Evolutionary conservation across 2,329 filamentous ascomycete genomes (phyloP).

Genomic region (Pseudonectria foliicola): DNA sequence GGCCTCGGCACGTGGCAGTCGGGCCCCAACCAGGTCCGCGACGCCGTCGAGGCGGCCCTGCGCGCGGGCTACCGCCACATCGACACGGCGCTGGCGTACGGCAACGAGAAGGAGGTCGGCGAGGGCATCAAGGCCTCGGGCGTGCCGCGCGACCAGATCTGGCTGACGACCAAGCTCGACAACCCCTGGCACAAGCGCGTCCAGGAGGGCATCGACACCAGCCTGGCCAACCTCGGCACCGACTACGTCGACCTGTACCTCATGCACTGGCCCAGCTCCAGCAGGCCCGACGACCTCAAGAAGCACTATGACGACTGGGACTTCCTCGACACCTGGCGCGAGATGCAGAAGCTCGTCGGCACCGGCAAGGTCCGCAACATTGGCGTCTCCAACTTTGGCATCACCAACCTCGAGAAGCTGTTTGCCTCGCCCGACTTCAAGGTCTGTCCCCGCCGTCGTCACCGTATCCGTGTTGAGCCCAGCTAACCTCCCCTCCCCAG

Average conservation of each 20-base stretch:
- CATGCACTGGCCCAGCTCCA: constrained; percentile 65
- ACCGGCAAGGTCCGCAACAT: constrained; percentile 73
- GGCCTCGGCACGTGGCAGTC: constrained; percentile 79
- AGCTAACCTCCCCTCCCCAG: constrained; percentile 22
- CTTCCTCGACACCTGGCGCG: constrained; percentile 71
- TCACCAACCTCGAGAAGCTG: constrained; percentile 71
- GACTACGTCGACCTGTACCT: constrained; percentile 66
- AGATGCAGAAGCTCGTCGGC: constrained; percentile 62
- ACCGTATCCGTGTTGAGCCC: neutral
- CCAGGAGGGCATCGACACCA: constrained; percentile 51
- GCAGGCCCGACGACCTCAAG: constrained; percentile 52
- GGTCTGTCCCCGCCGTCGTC: constrained; percentile 28
- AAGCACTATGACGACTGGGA: constrained; percentile 73
- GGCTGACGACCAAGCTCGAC: constrained; percentile 75
- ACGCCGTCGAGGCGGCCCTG: constrained; percentile 65
- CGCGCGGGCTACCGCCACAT: constrained; percentile 66
- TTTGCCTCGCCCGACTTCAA: constrained; percentile 58
- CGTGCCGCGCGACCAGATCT: constrained; percentile 59
- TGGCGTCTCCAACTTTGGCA: constrained; percentile 80
- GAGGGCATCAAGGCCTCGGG: constrained; percentile 56
- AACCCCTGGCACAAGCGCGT: constrained; percentile 72
- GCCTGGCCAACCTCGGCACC: constrained; percentile 52
- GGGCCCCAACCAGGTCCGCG: constrained; percentile 57
- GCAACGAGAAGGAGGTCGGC: constrained; percentile 66
- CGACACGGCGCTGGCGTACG: constrained; percentile 70